These are phyloP conservation scores for Fraxinus excelsior DNA, from an alignment of 257 asterid species.

Conservation along the genomic window DNA sequence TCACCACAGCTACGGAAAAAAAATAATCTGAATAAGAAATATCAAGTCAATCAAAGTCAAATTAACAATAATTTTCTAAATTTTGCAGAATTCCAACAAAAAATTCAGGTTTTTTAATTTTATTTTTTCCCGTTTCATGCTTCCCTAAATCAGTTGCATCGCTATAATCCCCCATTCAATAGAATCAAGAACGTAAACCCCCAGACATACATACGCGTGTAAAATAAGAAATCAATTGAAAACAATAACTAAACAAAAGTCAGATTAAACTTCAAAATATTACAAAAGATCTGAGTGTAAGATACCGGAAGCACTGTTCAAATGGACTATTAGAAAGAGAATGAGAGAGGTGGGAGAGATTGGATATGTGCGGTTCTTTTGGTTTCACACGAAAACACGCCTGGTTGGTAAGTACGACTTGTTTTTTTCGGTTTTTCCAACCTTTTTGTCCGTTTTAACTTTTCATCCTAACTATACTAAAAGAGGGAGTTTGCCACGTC, in stretches of 20 bases:
- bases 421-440: background rate
- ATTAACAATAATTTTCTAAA: background rate
- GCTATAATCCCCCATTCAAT: constrained; percentile 5
- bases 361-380: constrained; percentile 44
- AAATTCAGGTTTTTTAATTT: background rate
- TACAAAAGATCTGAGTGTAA: constrained; percentile 7
- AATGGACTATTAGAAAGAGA: background rate
- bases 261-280: background rate
- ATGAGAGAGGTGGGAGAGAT: constrained; percentile 6
- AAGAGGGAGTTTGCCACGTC: too few species aligned
- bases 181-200: background rate
- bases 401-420: constrained; percentile 6
- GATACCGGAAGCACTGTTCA: constrained; percentile 24
- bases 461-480: too few species aligned
- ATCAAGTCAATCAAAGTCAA: background rate
- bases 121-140: background rate
- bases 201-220: background rate
- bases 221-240: constrained; percentile 9
- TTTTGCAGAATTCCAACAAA: background rate
- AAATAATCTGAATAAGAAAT: background rate
- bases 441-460: background rate
- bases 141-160: background rate
- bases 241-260: background rate
- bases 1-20: background rate
- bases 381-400: constrained; percentile 22